These are phyloP conservation scores for Volutella citrinella DNA, from an alignment of 2,329 filamentous ascomycete species.

Conservation along the genomic window DNA sequence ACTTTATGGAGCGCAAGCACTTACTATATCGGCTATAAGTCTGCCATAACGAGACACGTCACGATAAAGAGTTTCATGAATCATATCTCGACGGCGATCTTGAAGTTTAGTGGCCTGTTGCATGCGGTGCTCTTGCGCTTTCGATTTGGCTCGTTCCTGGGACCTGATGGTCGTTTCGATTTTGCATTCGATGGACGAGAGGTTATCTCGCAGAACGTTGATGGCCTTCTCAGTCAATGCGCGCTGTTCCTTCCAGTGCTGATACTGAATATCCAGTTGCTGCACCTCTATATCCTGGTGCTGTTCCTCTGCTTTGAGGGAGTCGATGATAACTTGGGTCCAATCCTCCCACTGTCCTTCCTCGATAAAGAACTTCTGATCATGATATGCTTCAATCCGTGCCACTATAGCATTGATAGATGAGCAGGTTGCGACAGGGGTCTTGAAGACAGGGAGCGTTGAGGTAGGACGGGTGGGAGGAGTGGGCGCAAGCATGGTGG, in stretches of 20 bases:
- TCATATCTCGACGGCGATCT: constrained; percentile 1
- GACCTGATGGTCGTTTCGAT: constrained; percentile 1
- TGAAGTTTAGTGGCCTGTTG: background rate
- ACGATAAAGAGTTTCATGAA: background rate
- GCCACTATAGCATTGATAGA: background rate
- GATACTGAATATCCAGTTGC: background rate
- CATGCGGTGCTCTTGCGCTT: constrained; percentile 1
- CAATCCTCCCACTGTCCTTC: constrained; percentile 1
- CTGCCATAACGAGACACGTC: constrained; percentile 1
- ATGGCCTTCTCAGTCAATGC: constrained; percentile 1
- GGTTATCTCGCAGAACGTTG: constrained; percentile 1
- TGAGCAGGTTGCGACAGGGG: background rate
- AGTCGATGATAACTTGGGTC: background rate
- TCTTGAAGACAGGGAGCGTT: background rate
- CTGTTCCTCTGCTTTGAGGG: constrained; percentile 1
- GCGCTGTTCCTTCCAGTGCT: constrained; percentile 2
- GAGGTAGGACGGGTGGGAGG: constrained; percentile 1
- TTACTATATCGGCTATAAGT: constrained; percentile 1
- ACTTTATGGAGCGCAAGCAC: background rate
- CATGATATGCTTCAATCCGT: constrained; percentile 1
- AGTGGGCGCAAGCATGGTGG: no score
- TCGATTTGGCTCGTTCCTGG: constrained; percentile 1
- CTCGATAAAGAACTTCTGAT: constrained; percentile 1
- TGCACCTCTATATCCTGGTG: constrained; percentile 1
- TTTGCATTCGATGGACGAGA: constrained; percentile 1